Percentiles rank a stretch among this genome's conserved stretches.
Conservation (phyloP, 2,329 filamentous ascomycete genomes). For the Xylariaceae sp. region DNA sequence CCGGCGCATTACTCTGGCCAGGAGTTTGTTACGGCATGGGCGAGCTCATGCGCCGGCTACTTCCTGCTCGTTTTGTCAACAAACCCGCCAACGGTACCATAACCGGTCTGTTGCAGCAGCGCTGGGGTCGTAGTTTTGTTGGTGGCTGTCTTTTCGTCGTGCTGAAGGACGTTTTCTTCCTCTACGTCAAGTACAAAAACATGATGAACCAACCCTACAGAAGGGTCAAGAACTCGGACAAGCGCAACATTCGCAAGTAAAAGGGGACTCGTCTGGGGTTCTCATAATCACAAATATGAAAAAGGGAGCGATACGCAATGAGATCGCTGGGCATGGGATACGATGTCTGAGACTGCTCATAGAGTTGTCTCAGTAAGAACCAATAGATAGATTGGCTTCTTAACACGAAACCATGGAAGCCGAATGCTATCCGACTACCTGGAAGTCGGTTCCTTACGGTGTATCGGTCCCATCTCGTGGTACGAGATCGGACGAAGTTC, state of each 20-base stretch:
- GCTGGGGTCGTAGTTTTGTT: constrained; percentile 83
- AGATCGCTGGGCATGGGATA: background rate
- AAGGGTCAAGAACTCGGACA: constrained; percentile 44
- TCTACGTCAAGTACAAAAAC: constrained; percentile 60
- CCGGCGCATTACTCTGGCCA: constrained; percentile 67
- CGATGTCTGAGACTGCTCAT: background rate
- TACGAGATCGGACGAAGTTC: background rate
- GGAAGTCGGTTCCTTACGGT: background rate
- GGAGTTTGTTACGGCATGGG: constrained; percentile 74
- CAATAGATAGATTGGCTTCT: background rate
- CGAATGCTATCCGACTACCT: background rate
- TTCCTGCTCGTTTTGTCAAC: constrained; percentile 65
- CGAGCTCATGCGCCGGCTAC: constrained; percentile 60
- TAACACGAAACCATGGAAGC: background rate
- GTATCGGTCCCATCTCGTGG: background rate
- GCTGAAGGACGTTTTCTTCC: constrained; percentile 60
- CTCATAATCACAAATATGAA: background rate
- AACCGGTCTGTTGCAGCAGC: constrained; percentile 68
- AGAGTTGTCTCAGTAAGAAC: background rate
- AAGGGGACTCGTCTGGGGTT: background rate
- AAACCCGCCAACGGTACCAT: constrained; percentile 30
- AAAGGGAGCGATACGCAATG: constrained; percentile 9
- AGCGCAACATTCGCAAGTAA: constrained; percentile 21
- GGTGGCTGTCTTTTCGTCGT: constrained; percentile 87
- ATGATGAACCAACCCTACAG: constrained; percentile 52